Evolutionary conservation across 2,329 filamentous ascomycete genomes (phyloP).

Genomic region (Xylariaceae sp.): DNA sequence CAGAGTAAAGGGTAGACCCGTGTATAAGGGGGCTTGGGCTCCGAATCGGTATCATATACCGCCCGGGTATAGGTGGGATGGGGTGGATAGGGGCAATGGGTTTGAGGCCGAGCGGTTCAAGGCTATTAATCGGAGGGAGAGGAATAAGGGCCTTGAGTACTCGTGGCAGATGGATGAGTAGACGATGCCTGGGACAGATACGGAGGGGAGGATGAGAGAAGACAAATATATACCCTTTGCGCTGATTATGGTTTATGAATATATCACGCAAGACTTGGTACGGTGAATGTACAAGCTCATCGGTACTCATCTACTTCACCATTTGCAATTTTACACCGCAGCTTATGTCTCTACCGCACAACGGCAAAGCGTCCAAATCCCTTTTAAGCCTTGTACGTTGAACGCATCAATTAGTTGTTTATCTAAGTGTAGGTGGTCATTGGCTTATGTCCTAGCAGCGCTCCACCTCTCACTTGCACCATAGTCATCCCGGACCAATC

Average conservation of each 20-base stretch:
- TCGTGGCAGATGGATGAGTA: constrained; percentile 96
- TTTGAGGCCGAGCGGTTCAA: constrained; percentile 94
- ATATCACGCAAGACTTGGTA: too few species aligned
- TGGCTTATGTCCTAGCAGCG: too few species aligned
- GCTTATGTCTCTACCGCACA: too few species aligned
- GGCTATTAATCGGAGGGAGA: constrained; percentile 73
- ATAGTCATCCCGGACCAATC: too few species aligned
- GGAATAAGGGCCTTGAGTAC: constrained; percentile 80
- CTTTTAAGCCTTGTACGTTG: too few species aligned
- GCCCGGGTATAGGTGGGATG: constrained; percentile 94
- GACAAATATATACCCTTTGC: constrained; percentile 15
- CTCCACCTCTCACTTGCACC: too few species aligned
- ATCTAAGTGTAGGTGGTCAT: too few species aligned
- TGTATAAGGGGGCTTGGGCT: constrained; percentile 76
- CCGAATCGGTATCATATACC: constrained; percentile 93
- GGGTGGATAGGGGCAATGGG: constrained; percentile 88
- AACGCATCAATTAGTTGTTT: too few species aligned
- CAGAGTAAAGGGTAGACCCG: constrained; percentile 50
- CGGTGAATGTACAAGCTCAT: too few species aligned
- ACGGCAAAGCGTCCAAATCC: too few species aligned
- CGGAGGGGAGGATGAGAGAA: background rate
- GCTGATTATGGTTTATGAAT: background rate
- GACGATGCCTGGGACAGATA: constrained; percentile 7
- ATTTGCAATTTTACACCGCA: too few species aligned
- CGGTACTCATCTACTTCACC: too few species aligned